Evolutionary conservation across 2,329 filamentous ascomycete genomes (phyloP).

Genomic region (Ophiostoma australiae): DNA sequence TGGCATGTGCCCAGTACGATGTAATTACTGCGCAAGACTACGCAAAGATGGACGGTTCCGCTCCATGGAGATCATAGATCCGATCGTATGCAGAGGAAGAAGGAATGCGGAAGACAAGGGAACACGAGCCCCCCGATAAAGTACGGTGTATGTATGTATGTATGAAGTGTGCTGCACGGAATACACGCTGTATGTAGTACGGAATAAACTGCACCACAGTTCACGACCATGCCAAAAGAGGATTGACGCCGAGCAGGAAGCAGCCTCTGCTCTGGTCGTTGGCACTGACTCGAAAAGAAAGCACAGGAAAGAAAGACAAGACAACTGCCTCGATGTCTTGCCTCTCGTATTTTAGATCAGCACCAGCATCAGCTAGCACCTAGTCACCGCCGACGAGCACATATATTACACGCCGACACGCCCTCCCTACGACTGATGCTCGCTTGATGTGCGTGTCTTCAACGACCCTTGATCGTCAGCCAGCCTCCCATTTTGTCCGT

Average conservation of each 20-base stretch:
- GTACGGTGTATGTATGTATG: neutral
- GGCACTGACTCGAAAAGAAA: neutral
- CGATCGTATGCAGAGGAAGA: slow-evolving; percentile 22
- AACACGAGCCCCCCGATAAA: neutral
- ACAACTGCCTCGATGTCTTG: neutral
- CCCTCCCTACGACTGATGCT: neutral
- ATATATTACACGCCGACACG: neutral
- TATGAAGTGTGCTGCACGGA: neutral
- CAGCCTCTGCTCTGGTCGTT: neutral
- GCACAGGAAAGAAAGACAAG: neutral
- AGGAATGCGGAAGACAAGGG: slow-evolving; percentile 19
- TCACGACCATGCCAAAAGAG: neutral
- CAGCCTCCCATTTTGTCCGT: neutral
- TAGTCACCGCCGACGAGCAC: neutral
- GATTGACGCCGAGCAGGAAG: neutral
- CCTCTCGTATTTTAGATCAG: neutral
- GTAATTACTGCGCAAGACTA: too few relatives aligned
- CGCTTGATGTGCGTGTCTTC: neutral
- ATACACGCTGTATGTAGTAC: neutral
- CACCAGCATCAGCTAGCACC: neutral
- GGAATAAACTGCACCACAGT: neutral
- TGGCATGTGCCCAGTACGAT: neutral
- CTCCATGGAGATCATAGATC: neutral
- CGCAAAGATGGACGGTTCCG: neutral
- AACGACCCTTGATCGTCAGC: neutral